Percentiles rank a stretch among this genome's conserved stretches.
Evolutionary conservation across 106 monocot species (phyloP).

Genomic region (Dendrobium catenatum): DNA sequence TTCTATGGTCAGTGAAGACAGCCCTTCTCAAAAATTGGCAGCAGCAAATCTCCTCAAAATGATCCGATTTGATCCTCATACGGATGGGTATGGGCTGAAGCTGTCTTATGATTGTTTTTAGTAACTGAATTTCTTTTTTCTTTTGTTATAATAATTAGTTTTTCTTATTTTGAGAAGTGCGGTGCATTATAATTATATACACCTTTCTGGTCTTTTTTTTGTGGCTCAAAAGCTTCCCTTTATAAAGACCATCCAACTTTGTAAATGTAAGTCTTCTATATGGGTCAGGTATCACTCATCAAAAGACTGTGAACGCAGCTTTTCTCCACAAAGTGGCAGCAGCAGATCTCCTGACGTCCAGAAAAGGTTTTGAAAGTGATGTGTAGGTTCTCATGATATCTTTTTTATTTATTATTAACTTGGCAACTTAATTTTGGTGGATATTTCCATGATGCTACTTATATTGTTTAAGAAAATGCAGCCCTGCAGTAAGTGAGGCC

Average conservation of each 20-base stretch:
- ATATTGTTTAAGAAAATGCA: background rate
- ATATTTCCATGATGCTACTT: background rate
- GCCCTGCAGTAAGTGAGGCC: background rate
- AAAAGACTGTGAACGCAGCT: background rate
- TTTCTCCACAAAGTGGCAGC: background rate
- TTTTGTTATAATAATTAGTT: background rate
- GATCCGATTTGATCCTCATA: background rate
- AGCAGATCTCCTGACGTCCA: background rate
- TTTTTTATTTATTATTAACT: background rate
- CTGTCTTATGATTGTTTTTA: background rate
- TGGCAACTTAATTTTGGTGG: background rate
- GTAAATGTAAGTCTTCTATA: background rate
- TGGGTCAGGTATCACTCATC: background rate
- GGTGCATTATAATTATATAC: background rate
- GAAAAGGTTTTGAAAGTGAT: background rate
- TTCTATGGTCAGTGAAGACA: background rate
- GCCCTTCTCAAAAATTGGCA: background rate
- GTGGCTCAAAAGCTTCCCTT: background rate
- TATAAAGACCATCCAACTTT: background rate
- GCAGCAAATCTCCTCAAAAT: constrained; percentile 4
- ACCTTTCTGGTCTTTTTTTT: background rate
- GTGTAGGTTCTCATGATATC: background rate
- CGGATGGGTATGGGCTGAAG: background rate
- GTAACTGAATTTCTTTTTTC: background rate
- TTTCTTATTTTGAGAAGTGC: background rate